These are phyloP conservation scores for Sugiyamaella sp. DNA, from an alignment of 1,139 yeast species.

Conservation along the genomic window DNA sequence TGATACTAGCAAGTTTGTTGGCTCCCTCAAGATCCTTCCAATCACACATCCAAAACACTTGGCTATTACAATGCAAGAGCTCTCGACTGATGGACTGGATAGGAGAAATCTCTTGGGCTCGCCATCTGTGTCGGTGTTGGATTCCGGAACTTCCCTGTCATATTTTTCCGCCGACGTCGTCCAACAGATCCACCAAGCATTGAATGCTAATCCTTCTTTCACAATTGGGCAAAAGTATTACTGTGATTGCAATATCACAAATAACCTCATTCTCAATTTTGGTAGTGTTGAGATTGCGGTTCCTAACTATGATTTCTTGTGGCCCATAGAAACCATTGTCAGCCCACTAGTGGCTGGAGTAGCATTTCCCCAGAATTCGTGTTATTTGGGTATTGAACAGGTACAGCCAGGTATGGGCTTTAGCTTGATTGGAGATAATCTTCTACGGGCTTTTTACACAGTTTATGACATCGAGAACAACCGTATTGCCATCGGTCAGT, in stretches of 20 bases:
- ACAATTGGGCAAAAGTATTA: slow-evolving; percentile 43
- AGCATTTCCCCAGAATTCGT: slow-evolving; percentile 44
- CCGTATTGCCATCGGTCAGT: slow-evolving; percentile 57
- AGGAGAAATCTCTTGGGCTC: slow-evolving; percentile 38
- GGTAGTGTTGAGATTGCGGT: slow-evolving; percentile 54
- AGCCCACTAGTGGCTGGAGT: slow-evolving; percentile 37
- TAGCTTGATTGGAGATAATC: slow-evolving; percentile 52
- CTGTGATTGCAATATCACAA: slow-evolving; percentile 45
- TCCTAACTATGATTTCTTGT: slow-evolving; percentile 50
- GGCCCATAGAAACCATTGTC: slow-evolving; percentile 43
- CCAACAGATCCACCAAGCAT: slow-evolving; percentile 35
- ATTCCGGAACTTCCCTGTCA: slow-evolving; percentile 69
- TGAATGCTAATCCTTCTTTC: slow-evolving; percentile 45
- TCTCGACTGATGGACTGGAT: slow-evolving; percentile 45
- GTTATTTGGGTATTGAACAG: slow-evolving; percentile 43
- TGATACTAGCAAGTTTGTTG: slow-evolving; percentile 52
- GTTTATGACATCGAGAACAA: slow-evolving; percentile 58
- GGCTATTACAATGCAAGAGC: slow-evolving; percentile 50
- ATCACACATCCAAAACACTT: slow-evolving; percentile 49
- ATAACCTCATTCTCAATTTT: slow-evolving; percentile 50
- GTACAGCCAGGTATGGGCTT: slow-evolving; percentile 39
- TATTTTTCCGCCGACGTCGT: slow-evolving; percentile 53
- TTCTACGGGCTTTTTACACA: slow-evolving; percentile 55
- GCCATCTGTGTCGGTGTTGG: slow-evolving; percentile 54
- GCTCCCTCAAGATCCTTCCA: slow-evolving; percentile 40